phyloP scores from a whole-genome alignment of 192 early-diverging fungal species.

The Coemansia biformis region DNA sequence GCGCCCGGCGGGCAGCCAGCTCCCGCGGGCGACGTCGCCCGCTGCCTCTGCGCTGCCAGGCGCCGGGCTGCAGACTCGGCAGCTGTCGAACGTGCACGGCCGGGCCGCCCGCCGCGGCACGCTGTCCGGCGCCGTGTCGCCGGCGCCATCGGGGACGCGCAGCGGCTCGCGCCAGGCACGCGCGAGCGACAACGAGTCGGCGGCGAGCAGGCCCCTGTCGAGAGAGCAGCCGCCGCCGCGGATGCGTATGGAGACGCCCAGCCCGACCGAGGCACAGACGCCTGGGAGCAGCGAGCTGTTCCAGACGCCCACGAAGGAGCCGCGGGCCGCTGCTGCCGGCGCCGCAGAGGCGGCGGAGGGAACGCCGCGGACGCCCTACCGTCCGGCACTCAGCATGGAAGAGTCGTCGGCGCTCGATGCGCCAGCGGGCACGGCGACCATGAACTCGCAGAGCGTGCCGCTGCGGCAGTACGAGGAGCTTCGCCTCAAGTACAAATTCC shows the following conservation, averaged over 20 bases:
- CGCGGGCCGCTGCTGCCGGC: no score
- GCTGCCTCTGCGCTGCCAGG: background rate
- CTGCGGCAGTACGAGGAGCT: constrained; percentile 76
- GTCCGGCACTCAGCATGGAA: constrained; percentile 40
- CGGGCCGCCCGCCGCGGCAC: constrained; percentile 19
- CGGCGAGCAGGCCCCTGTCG: constrained; percentile 15
- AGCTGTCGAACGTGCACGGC: constrained; percentile 3
- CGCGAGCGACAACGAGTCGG: constrained; percentile 14
- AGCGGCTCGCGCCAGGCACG: constrained; percentile 24
- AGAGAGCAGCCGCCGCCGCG: constrained; percentile 11
- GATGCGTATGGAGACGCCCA: constrained; percentile 5
- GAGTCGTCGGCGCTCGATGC: constrained; percentile 11
- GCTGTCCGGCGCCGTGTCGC: constrained; percentile 13
- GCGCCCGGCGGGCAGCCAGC: no score
- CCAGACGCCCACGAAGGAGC: constrained; percentile 5
- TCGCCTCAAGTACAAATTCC: constrained; percentile 64
- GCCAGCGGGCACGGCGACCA: background rate
- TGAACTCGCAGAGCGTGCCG: constrained; percentile 45
- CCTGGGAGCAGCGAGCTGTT: no score
- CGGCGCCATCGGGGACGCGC: constrained; percentile 12
- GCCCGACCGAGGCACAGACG: constrained; percentile 1
- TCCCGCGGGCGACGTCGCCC: no score
- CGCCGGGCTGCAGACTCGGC: background rate
- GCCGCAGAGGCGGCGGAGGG: constrained; percentile 12
- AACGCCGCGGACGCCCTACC: constrained; percentile 24